These are phyloP conservation scores for Millerozyma acaciae DNA, from an alignment of 805 yeast genomes.

Conservation along the genomic window DNA sequence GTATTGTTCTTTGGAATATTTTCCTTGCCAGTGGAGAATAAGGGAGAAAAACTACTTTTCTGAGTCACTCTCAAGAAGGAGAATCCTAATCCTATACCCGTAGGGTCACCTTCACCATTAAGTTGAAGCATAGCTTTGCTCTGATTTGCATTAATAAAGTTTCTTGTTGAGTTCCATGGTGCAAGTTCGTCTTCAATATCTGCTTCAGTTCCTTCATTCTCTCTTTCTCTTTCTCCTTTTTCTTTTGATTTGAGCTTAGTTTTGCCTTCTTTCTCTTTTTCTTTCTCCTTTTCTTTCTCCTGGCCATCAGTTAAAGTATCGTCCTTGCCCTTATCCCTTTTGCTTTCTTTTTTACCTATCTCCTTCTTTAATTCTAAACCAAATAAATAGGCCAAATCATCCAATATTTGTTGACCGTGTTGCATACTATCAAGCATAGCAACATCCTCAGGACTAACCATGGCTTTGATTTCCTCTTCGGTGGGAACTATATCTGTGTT, in stretches of 20 bases:
- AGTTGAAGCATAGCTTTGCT: constrained; percentile 96
- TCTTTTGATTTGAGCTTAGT: constrained; percentile 18
- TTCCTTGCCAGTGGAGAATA: constrained; percentile 33
- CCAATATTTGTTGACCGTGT: constrained; percentile 83
- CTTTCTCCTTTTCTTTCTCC: constrained; percentile 32
- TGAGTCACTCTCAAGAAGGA: constrained; percentile 87
- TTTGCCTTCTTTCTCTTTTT: constrained; percentile 18
- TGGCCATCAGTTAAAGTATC: constrained; percentile 39
- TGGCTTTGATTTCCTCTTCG: constrained; percentile 71
- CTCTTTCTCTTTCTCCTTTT: constrained; percentile 12
- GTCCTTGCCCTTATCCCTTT: constrained; percentile 28
- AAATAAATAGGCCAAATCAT: constrained; percentile 65
- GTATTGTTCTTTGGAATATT: constrained; percentile 37
- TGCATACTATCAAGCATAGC: constrained; percentile 87
- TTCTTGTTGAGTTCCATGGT: constrained; percentile 91
- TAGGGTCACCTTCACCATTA: constrained; percentile 92
- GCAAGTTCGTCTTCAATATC: constrained; percentile 81
- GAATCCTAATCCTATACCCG: constrained; percentile 85
- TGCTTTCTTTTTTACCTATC: constrained; percentile 16
- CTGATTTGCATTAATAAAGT: constrained; percentile 89
- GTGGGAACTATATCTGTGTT: constrained; percentile 55
- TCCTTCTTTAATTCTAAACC: constrained; percentile 32
- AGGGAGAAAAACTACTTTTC: constrained; percentile 79
- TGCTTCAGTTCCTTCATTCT: constrained; percentile 39
- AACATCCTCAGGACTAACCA: constrained; percentile 91